A percentile compares a stretch with the other conserved stretches of the same genome.
Evolutionary conservation across 768 basidiomycete species (phyloP).

Genomic region (Xerocomellus dryophilus): DNA sequence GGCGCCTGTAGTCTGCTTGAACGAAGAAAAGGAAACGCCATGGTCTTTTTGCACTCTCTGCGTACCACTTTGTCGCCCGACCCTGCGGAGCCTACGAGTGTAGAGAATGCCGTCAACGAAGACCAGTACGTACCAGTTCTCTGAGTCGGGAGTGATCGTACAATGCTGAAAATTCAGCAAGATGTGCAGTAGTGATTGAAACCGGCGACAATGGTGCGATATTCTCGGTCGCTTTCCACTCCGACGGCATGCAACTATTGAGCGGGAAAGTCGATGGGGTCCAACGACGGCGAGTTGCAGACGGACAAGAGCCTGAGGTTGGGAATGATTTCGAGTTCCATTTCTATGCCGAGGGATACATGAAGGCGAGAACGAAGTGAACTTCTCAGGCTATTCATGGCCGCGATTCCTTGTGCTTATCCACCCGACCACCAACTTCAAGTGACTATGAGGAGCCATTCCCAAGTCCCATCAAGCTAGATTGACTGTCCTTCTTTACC

Average conservation of each 20-base stretch:
- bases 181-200: not conserved
- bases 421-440: not conserved
- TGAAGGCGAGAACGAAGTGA: not conserved
- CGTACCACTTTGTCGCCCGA: no score
- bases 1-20: no score
- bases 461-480: not conserved
- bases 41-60: no score
- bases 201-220: no score
- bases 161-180: not conserved
- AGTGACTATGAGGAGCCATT: not conserved
- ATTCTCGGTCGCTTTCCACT: not conserved
- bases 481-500: not conserved
- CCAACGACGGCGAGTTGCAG: not conserved
- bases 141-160: not conserved
- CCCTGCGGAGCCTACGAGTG: not conserved
- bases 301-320: not conserved
- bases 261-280: not conserved
- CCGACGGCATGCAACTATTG: not conserved
- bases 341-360: not conserved
- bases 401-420: not conserved
- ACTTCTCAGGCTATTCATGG: not conserved
- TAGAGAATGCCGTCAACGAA: not conserved
- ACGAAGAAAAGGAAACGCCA: no score
- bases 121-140: not conserved
- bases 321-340: rapidly evolving